Percentiles rank a stretch among this genome's conserved stretches.
These are phyloP conservation scores for Trametes sp. DNA, from an alignment of 1,284 basidiomycete species.

Conservation along the genomic window DNA sequence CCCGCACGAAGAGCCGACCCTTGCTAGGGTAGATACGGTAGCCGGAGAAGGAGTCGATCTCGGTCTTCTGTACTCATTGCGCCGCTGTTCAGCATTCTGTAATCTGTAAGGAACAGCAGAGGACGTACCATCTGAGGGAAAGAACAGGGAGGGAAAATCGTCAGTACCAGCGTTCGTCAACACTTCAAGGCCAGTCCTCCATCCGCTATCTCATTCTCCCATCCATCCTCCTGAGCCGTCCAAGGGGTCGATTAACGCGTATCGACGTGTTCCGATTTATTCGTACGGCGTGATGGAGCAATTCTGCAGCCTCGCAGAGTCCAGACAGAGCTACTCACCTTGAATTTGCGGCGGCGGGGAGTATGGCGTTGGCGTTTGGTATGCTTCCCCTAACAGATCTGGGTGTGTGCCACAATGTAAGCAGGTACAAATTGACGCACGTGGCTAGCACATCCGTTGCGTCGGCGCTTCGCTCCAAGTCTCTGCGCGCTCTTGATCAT, in stretches of 20 bases:
- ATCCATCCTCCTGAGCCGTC: slow-evolving; percentile 23
- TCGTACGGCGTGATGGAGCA: slow-evolving; percentile 4
- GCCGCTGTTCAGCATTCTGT: slow-evolving; percentile 30
- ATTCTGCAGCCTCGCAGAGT: slow-evolving; percentile 5
- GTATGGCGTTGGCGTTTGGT: slow-evolving; percentile 27
- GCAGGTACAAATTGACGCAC: slow-evolving; percentile 18
- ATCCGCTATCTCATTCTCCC: slow-evolving; percentile 19
- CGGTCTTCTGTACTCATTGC: slow-evolving; percentile 84
- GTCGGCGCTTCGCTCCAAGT: too few species aligned
- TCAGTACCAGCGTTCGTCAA: slow-evolving; percentile 1
- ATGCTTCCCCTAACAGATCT: slow-evolving; percentile 17
- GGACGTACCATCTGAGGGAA: slow-evolving; percentile 57
- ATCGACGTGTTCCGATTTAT: slow-evolving; percentile 11
- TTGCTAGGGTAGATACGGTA: slow-evolving; percentile 96
- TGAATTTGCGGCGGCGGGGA: slow-evolving; percentile 31
- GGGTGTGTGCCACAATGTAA: slow-evolving; percentile 27
- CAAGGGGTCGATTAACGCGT: slow-evolving; percentile 9
- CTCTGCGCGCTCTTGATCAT: too few species aligned
- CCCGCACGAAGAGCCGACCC: slow-evolving; percentile 95
- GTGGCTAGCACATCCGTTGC: slow-evolving; percentile 9
- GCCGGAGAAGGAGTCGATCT: slow-evolving; percentile 96
- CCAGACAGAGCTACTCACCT: slow-evolving; percentile 28
- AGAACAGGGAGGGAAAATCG: slow-evolving; percentile 10
- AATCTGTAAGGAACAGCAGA: neutral
- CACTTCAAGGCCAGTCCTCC: slow-evolving; percentile 5